Evolutionary conservation across 148 eudicot species (phyloP).

Genomic region (Fallopia convolvulus): DNA sequence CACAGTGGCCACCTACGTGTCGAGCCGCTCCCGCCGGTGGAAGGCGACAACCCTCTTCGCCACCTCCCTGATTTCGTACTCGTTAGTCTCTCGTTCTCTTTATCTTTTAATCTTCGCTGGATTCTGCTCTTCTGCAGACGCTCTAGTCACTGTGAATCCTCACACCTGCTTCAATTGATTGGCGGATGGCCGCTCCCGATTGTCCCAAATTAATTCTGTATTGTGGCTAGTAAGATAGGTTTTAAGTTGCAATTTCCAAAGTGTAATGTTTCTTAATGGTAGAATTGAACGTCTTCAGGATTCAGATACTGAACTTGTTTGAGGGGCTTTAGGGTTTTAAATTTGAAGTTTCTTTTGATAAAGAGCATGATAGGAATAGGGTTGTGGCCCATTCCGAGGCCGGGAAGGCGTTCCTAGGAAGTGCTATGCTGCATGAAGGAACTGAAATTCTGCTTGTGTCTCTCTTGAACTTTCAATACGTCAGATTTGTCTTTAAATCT

Average conservation of each 20-base stretch:
- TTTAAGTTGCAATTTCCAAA: neutral
- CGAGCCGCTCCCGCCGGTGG: conserved; percentile 81
- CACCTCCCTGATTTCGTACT: conserved; percentile 65
- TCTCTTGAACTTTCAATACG: neutral
- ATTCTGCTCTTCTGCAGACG: neutral
- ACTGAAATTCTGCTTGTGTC: neutral
- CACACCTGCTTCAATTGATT: neutral
- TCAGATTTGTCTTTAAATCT: too few species aligned
- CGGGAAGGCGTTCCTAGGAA: neutral
- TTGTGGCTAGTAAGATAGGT: neutral
- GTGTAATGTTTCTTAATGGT: neutral
- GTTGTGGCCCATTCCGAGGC: too few species aligned
- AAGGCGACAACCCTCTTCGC: conserved; percentile 39
- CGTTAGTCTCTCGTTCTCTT: conserved; percentile 25
- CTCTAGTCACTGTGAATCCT: neutral
- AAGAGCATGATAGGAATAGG: too few species aligned
- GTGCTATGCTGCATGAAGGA: neutral
- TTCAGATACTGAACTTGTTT: neutral
- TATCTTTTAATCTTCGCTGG: neutral
- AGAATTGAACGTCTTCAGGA: neutral
- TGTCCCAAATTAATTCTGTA: neutral
- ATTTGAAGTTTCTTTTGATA: neutral
- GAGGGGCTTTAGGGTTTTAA: neutral
- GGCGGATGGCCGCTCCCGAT: neutral
- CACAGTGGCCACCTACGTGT: conserved; percentile 68